phyloP scores from a whole-genome alignment of 2,329 filamentous ascomycete species.

The Trichoderma koningii region DNA sequence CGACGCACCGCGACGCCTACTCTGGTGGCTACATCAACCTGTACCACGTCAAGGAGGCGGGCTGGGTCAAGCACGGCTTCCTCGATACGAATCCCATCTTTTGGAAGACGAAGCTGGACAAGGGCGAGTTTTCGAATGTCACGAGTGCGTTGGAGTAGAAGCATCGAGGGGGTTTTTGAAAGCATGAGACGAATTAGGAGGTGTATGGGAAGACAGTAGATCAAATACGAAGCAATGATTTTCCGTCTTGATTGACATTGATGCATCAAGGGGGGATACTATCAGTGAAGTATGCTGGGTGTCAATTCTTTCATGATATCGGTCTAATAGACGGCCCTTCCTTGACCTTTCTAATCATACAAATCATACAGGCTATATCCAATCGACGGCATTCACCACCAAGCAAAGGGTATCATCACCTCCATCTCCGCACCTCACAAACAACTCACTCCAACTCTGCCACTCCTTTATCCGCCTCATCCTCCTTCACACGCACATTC shows the following conservation, averaged over 20 bases:
- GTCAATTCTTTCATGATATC: background rate
- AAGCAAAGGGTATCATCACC: slow-evolving; percentile 1
- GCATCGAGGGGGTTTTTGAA: too few species aligned
- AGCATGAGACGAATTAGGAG: slow-evolving; percentile 8
- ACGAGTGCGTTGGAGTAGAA: slow-evolving; percentile 66
- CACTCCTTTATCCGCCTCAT: background rate
- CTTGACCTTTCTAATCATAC: background rate
- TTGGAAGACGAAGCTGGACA: slow-evolving; percentile 98
- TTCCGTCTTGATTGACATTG: background rate
- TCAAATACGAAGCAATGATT: slow-evolving; percentile 2
- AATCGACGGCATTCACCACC: too few species aligned
- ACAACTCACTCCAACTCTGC: too few species aligned
- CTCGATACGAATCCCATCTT: slow-evolving; percentile 98
- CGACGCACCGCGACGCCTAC: slow-evolving; percentile 97
- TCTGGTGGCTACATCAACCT: slow-evolving; percentile 98
- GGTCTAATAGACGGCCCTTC: background rate
- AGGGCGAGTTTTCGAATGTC: slow-evolving; percentile 97
- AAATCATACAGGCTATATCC: background rate
- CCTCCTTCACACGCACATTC: slow-evolving; percentile 28
- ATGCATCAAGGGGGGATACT: too few species aligned
- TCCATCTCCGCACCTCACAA: too few species aligned
- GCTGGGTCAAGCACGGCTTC: slow-evolving; percentile 99
- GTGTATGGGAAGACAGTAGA: slow-evolving; percentile 2
- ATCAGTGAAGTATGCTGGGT: background rate
- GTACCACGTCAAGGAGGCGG: slow-evolving; percentile 98